phyloP scores from a whole-genome alignment of 306 rosid genomes.

The Lagenaria siceraria region DNA sequence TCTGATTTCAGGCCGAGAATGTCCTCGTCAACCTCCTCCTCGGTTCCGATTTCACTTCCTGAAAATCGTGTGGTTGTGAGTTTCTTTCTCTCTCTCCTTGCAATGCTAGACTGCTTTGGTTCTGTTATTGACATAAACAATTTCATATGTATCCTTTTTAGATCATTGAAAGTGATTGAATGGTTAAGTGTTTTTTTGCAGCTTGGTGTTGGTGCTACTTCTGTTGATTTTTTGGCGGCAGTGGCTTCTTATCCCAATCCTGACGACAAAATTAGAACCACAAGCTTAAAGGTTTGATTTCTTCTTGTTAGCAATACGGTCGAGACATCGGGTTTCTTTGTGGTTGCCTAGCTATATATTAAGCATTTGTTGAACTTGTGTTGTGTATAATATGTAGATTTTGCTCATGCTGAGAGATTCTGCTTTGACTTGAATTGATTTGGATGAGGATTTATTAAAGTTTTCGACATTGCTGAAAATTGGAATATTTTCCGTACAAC shows the following conservation, averaged over 20 bases:
- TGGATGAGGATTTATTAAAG: background rate
- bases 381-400: background rate
- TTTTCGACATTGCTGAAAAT: background rate
- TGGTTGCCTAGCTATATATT: background rate
- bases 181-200: slow-evolving; percentile 9
- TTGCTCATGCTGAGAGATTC: background rate
- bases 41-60: slow-evolving; percentile 31
- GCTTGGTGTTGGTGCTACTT: slow-evolving; percentile 60
- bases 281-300: slow-evolving; percentile 37
- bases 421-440: background rate
- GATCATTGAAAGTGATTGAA: background rate
- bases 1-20: slow-evolving; percentile 19
- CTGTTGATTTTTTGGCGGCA: slow-evolving; percentile 51
- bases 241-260: slow-evolving; percentile 66
- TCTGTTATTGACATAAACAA: background rate
- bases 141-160: background rate
- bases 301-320: background rate
- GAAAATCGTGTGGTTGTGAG: slow-evolving; percentile 45
- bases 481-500: background rate
- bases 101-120: background rate
- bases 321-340: background rate
- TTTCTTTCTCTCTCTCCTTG: slow-evolving; percentile 7
- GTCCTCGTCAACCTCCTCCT: slow-evolving; percentile 33
- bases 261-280: slow-evolving; percentile 63
- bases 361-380: background rate